These are phyloP conservation scores for Pseudocercospora fijiensis DNA, from an alignment of 2,329 filamentous ascomycete genomes.

Conservation along the genomic window DNA sequence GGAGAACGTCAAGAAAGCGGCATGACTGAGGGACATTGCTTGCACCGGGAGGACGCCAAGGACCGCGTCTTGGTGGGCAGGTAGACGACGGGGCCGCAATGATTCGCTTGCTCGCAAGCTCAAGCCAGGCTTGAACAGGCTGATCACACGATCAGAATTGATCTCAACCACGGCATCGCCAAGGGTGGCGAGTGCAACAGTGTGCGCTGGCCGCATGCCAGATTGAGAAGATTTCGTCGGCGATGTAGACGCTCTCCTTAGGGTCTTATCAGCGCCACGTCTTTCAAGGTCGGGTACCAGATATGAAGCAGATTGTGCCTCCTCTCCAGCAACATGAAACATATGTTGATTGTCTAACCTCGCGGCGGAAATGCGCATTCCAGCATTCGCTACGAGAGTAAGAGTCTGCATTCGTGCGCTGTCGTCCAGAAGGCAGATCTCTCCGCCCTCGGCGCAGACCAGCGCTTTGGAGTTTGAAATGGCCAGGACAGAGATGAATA, in stretches of 20 bases:
- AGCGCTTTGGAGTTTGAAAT: constrained; percentile 74
- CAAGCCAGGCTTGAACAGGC: constrained; percentile 19
- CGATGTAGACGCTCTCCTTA: constrained; percentile 23
- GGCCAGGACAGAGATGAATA: constrained; percentile 73
- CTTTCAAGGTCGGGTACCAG: constrained; percentile 39
- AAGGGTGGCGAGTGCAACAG: constrained; percentile 41
- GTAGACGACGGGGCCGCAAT: constrained; percentile 42
- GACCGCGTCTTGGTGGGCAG: constrained; percentile 59
- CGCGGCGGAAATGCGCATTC: constrained; percentile 68
- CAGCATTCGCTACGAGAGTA: constrained; percentile 62
- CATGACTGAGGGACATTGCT: constrained; percentile 59
- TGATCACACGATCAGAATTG: constrained; percentile 29
- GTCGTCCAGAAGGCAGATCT: constrained; percentile 86
- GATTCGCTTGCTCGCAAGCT: constrained; percentile 10
- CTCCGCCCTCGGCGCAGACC: constrained; percentile 81
- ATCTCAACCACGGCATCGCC: constrained; percentile 36
- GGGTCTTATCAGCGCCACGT: constrained; percentile 30
- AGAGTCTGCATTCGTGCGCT: constrained; percentile 70
- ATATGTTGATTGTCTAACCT: constrained; percentile 57
- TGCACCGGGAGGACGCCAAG: constrained; percentile 70
- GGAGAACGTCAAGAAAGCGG: constrained; percentile 88
- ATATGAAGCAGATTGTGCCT: constrained; percentile 56
- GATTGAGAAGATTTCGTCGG: constrained; percentile 18
- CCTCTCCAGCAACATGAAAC: constrained; percentile 68
- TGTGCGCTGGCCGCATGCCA: constrained; percentile 2